Base-by-base conservation (phyloP, 208 protist species). In the Leptomonas pyrrhocoris region DNA sequence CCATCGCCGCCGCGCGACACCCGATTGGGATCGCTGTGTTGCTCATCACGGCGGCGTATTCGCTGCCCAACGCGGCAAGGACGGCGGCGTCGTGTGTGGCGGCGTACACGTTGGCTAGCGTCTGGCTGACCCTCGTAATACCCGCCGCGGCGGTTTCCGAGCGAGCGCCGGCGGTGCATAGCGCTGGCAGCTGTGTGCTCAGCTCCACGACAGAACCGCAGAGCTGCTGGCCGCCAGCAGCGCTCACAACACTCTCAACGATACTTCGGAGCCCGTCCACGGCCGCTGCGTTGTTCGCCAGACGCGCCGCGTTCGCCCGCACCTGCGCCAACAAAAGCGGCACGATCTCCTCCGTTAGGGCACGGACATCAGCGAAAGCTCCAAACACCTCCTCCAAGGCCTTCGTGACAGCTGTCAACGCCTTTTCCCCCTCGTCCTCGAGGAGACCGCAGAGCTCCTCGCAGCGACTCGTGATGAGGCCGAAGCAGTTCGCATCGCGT, bases 251-350 rank as follows among this genome's bases (percentile, higher is more conserved):
- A 40, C 46, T 77, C 3, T 19, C 49, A 25, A 77, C 72, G 11
- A 77, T 71, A 48, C 72, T 67, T 9, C 62, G 62, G n/a, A 61
- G 53, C 0, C 72, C 57, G 30, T 77, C 72, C 5, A 77, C 42
- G 18, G 58, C 57, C 19, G 38, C 72, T 16, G 42, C 19, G 58
- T 27, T 68, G 56, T 34, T 43, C 16, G 72, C 72, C 8, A 77
- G 38, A 16, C 1, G 11, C 36, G 63, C 61, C 18, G 62, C 67
- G 36, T 71, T 53, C 5, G 25, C 23, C n/a, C 64, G 72, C 57
- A 77, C 72, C 49, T 71, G 62, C n/a, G 16, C 38, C 42, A 62
- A 43, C 34, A 77, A 18, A 15, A 77, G 56, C 0, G 72, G 72
- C 27, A 67, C 19, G 1, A 62, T 55, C 7, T n/a, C 54, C n/a